Evolutionary conservation across 2,329 filamentous ascomycete species (phyloP).

Genomic region (Ceratocystis eucalypticola): DNA sequence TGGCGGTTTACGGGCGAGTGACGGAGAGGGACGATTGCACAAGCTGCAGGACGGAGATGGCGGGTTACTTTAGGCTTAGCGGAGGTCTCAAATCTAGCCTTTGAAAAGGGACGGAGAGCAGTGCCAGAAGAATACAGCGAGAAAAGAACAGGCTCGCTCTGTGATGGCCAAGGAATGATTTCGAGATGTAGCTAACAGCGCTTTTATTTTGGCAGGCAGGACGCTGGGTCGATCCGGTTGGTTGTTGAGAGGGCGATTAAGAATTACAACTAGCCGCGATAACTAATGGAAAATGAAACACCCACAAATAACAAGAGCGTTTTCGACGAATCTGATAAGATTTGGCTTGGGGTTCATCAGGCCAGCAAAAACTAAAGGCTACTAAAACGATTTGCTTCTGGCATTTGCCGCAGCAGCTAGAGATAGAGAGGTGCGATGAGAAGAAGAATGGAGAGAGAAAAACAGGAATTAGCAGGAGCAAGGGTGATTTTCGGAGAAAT

Average conservation of each 20-base stretch:
- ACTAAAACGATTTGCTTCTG: too few species aligned
- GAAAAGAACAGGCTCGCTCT: not conserved
- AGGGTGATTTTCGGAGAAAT: slow-evolving; percentile 9
- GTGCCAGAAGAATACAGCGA: not conserved
- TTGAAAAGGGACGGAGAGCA: not conserved
- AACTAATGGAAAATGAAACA: not conserved
- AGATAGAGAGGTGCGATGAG: not conserved
- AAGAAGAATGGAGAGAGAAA: not conserved
- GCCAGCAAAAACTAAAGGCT: not conserved
- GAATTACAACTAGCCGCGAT: not conserved
- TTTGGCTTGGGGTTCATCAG: not conserved
- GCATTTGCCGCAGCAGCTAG: not conserved
- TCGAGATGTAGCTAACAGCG: not conserved
- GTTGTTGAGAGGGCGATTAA: not conserved
- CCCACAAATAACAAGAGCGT: not conserved
- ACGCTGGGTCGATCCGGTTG: not conserved
- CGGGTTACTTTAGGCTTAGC: not conserved
- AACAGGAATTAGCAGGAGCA: not conserved
- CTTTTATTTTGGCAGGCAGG: not conserved
- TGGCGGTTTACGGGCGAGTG: not conserved
- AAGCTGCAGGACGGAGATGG: not conserved
- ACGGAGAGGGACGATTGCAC: not conserved
- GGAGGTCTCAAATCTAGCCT: not conserved
- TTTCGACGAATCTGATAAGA: not conserved
- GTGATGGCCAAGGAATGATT: not conserved